phyloP scores from a whole-genome alignment of 1,284 basidiomycete genomes.

The Boletus smithii region DNA sequence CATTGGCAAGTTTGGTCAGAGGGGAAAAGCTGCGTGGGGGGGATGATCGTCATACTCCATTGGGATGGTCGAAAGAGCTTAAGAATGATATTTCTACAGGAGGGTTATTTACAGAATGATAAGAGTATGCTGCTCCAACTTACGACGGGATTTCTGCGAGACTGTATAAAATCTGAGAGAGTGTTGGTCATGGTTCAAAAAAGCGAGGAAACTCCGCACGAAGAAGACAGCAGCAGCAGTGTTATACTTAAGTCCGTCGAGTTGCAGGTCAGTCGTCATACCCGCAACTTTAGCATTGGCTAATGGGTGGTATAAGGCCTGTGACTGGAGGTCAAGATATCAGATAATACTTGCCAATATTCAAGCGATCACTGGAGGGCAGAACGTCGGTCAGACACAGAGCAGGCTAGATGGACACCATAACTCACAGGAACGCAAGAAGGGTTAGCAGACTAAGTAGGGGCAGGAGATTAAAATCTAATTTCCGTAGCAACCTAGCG shows the following conservation, averaged over 20 bases:
- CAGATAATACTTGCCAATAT: constrained; percentile 27
- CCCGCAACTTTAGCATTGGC: constrained; percentile 38
- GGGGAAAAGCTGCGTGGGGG: background rate
- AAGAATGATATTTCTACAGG: constrained; percentile 41
- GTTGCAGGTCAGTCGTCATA: constrained; percentile 40
- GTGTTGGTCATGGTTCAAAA: background rate
- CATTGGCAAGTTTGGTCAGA: constrained; percentile 1
- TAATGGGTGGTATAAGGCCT: constrained; percentile 5
- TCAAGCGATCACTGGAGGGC: constrained; percentile 35
- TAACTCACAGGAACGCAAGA: constrained; percentile 50
- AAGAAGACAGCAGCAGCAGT: constrained; percentile 48
- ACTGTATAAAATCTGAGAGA: constrained; percentile 40
- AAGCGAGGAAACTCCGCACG: constrained; percentile 28
- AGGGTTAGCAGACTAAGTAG: constrained; percentile 56
- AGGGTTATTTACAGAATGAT: background rate
- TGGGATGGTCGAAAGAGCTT: constrained; percentile 45
- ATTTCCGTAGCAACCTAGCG: constrained; percentile 42
- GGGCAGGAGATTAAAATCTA: constrained; percentile 49
- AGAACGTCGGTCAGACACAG: background rate
- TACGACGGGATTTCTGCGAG: constrained; percentile 49
- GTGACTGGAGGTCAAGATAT: background rate
- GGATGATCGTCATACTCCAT: constrained; percentile 39
- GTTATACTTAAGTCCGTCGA: constrained; percentile 44
- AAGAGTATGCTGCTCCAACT: constrained; percentile 13
- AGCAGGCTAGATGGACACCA: background rate